Conservation (phyloP, 192 early-diverging fungal species). For the Backusella tarrabulga region DNA sequence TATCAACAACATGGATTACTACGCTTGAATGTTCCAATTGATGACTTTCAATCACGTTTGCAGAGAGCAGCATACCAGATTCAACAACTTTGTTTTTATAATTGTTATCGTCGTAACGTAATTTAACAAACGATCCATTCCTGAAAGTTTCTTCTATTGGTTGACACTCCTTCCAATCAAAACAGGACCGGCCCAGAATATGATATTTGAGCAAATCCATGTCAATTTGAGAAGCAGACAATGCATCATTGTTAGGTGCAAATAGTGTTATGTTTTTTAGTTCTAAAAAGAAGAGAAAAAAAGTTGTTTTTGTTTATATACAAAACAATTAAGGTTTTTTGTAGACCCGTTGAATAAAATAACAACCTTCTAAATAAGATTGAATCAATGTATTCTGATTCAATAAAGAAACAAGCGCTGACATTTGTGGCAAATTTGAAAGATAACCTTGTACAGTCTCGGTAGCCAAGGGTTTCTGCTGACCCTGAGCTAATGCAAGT, state of each 20-base stretch:
- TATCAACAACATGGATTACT: background rate
- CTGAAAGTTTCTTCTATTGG: background rate
- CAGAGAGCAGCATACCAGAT: background rate
- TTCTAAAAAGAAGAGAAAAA: background rate
- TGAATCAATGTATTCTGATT: background rate
- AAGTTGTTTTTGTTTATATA: background rate
- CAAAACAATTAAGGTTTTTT: background rate
- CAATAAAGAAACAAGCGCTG: background rate
- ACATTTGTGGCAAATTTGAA: constrained; percentile 1
- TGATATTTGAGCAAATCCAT: background rate
- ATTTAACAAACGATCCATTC: background rate
- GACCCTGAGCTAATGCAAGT: background rate
- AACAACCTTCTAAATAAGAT: background rate
- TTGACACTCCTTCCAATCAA: background rate
- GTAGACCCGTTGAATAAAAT: background rate
- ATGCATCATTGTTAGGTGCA: constrained; percentile 3
- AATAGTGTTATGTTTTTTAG: background rate
- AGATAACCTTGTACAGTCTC: background rate
- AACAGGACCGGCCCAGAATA: background rate
- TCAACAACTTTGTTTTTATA: background rate
- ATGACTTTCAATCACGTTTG: background rate
- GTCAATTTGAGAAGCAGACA: background rate
- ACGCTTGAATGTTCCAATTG: background rate
- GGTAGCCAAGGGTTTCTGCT: background rate
- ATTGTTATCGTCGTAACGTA: background rate